Evolutionary conservation across 2,329 filamentous ascomycete genomes (phyloP).

Genomic region (Chaetomiaceae sp.): DNA sequence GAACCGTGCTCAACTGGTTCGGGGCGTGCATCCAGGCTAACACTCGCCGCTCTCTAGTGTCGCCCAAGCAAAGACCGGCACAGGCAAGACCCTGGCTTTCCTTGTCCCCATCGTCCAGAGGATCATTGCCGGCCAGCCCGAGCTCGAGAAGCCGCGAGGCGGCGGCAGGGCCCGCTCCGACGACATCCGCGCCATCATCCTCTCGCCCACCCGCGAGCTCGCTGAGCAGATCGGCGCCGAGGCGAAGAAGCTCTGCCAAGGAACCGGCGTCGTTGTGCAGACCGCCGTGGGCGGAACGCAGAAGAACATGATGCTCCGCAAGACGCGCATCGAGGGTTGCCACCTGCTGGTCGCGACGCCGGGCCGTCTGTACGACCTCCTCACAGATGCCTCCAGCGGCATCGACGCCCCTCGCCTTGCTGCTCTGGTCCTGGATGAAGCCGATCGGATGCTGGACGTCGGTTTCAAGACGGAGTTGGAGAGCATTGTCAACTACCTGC

Average conservation of each 20-base stretch:
- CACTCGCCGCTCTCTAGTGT: conserved; percentile 48
- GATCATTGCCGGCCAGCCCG: conserved; percentile 62
- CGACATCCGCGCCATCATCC: conserved; percentile 65
- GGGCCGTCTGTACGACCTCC: conserved; percentile 77
- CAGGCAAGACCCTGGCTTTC: conserved; percentile 94
- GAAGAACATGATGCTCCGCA: conserved; percentile 63
- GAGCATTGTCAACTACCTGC: conserved; percentile 59
- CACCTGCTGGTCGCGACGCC: conserved; percentile 89
- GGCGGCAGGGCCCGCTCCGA: conserved; percentile 39
- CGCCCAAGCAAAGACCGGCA: conserved; percentile 94
- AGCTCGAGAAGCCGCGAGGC: conserved; percentile 46
- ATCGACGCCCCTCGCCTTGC: conserved; percentile 76
- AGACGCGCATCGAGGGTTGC: conserved; percentile 71
- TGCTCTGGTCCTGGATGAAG: conserved; percentile 92
- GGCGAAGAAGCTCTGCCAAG: conserved; percentile 60
- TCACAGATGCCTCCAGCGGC: conserved; percentile 59
- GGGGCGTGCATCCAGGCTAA: conserved; percentile 5
- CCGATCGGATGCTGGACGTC: conserved; percentile 97
- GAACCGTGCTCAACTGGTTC: neutral
- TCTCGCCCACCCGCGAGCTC: conserved; percentile 77
- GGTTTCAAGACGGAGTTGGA: conserved; percentile 67
- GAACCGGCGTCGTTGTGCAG: conserved; percentile 63
- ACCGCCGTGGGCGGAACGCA: conserved; percentile 89
- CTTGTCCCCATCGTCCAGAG: conserved; percentile 79
- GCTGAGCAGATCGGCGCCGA: conserved; percentile 78